Conservation (phyloP, 2,329 filamentous ascomycete genomes). For the Dothistroma pini region DNA sequence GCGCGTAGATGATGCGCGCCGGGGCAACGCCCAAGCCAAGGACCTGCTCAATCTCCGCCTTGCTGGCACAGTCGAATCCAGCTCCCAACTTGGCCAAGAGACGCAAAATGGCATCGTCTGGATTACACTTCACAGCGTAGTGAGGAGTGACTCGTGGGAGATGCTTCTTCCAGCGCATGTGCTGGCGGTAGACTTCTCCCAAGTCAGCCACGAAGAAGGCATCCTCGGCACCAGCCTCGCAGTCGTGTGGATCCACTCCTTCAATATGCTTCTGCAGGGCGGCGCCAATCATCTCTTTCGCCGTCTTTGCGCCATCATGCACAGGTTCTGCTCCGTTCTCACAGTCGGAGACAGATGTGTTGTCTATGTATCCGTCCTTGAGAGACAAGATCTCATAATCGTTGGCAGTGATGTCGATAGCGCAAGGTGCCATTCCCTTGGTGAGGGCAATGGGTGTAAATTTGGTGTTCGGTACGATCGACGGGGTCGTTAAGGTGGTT, state of each 20-base stretch:
- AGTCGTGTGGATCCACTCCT: conserved; percentile 79
- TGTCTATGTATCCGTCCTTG: conserved; percentile 30
- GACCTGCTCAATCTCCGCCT: conserved; percentile 92
- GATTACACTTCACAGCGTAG: conserved; percentile 99
- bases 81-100: conserved; percentile 85
- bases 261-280: conserved; percentile 83
- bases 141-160: conserved; percentile 91
- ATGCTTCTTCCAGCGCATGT: conserved; percentile 95
- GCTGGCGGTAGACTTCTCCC: conserved; percentile 97
- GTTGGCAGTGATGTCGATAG: conserved; percentile 50
- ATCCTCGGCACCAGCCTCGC: conserved; percentile 90
- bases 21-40: conserved; percentile 78
- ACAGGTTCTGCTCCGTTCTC: conserved; percentile 32
- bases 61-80: conserved; percentile 97
- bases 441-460: conserved; percentile 14
- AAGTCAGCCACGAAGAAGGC: conserved; percentile 98
- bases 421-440: conserved; percentile 70
- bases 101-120: conserved; percentile 81
- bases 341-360: conserved; percentile 21
- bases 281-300: conserved; percentile 80
- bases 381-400: conserved; percentile 38
- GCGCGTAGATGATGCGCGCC: conserved; percentile 93
- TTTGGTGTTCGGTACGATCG: conserved; percentile 22
- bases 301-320: conserved; percentile 49
- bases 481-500: conserved; percentile 78